phyloP scores from a whole-genome alignment of 495 filamentous ascomycete genomes.

The Lindgomyces ingoldianus region DNA sequence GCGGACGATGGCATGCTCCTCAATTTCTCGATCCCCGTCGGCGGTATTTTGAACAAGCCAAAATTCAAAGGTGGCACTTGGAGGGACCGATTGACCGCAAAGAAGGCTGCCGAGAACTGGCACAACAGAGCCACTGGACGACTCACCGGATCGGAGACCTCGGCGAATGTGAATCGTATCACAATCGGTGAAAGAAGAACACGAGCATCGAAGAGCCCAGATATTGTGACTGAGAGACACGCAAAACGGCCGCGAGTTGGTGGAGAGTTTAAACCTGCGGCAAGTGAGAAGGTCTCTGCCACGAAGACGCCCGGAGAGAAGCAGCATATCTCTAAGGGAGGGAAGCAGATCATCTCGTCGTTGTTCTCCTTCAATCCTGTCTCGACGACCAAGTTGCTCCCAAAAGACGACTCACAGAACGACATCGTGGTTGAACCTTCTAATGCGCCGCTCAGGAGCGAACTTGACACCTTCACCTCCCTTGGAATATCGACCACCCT shows the following conservation, averaged over 20 bases:
- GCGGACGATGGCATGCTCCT: constrained; percentile 93
- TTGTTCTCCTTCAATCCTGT: constrained; percentile 86
- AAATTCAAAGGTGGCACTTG: constrained; percentile 87
- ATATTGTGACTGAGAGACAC: constrained; percentile 32
- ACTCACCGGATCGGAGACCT: constrained; percentile 1
- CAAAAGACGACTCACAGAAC: constrained; percentile 35
- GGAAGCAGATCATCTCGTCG: constrained; percentile 74
- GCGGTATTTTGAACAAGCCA: constrained; percentile 53
- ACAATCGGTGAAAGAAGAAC: constrained; percentile 18
- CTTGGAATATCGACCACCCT: constrained; percentile 76
- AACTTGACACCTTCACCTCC: constrained; percentile 77
- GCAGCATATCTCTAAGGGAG: constrained; percentile 12
- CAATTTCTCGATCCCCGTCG: constrained; percentile 79
- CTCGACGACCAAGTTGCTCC: constrained; percentile 45
- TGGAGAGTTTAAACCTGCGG: constrained; percentile 30
- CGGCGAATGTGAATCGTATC: constrained; percentile 19
- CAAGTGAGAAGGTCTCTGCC: constrained; percentile 3
- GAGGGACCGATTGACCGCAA: constrained; percentile 81
- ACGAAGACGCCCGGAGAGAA: constrained; percentile 18
- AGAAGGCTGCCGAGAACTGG: constrained; percentile 64
- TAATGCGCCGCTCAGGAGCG: constrained; percentile 88
- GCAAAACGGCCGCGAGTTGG: constrained; percentile 40
- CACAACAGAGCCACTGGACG: constrained; percentile 41
- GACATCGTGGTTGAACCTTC: constrained; percentile 71
- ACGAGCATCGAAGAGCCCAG: constrained; percentile 20